Evolutionary conservation across 352 stramenopile species (phyloP).

Genomic region (Phytophthora pseudosyringae): DNA sequence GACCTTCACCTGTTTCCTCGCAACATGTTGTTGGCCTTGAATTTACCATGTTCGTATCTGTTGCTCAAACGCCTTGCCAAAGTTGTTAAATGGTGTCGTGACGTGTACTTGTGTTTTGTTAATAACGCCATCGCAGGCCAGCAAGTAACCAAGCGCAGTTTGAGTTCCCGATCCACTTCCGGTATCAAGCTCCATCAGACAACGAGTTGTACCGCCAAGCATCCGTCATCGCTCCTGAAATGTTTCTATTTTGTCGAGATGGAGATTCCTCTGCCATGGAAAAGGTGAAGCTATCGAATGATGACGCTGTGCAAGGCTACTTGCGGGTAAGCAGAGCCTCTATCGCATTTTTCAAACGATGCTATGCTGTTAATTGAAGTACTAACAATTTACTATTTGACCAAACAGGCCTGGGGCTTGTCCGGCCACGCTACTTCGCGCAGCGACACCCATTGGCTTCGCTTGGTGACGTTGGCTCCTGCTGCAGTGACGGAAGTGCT

Average conservation of each 20-base stretch:
- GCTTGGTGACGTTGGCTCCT: slow-evolving; percentile 28
- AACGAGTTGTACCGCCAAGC: slow-evolving; percentile 44
- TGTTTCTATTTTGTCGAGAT: slow-evolving; percentile 47
- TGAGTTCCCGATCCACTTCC: slow-evolving; percentile 67
- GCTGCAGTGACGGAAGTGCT: slow-evolving; percentile 30
- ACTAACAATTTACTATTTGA: slow-evolving; percentile 4
- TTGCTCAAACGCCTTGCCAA: neutral
- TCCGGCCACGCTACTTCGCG: slow-evolving; percentile 1
- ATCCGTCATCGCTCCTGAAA: slow-evolving; percentile 49
- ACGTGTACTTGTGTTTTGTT: neutral
- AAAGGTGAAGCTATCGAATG: neutral
- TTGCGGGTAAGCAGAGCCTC: slow-evolving; percentile 25
- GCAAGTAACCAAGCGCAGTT: slow-evolving; percentile 25
- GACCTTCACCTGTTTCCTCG: slow-evolving; percentile 53
- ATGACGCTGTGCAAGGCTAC: slow-evolving; percentile 15
- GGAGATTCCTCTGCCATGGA: neutral
- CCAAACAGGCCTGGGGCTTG: slow-evolving; percentile 23
- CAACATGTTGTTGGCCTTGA: slow-evolving; percentile 59
- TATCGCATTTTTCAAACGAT: neutral
- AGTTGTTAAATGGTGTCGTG: neutral
- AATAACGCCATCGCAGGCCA: slow-evolving; percentile 17
- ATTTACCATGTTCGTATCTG: slow-evolving; percentile 45
- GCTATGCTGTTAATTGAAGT: slow-evolving; percentile 1
- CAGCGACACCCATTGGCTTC: slow-evolving; percentile 31
- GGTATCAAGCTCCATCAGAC: slow-evolving; percentile 62